Conservation (phyloP, 2,329 filamentous ascomycete species). For the Pyrenophora seminiperda region DNA sequence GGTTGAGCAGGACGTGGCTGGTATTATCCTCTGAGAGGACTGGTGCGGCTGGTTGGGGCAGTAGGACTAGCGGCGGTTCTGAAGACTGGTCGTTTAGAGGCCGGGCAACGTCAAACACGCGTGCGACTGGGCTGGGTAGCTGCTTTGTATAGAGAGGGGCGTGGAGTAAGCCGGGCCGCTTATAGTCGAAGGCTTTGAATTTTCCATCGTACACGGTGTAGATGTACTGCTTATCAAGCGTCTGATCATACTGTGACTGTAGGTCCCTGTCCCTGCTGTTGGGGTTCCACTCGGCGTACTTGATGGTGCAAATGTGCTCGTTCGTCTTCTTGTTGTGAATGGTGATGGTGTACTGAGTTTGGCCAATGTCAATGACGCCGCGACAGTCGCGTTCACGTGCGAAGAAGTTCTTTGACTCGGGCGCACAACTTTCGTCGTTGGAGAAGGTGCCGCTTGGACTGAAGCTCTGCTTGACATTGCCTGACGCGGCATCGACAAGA, state of each 20-base stretch:
- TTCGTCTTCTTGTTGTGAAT: slow-evolving; percentile 78
- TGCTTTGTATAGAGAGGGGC: slow-evolving; percentile 57
- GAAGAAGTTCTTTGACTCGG: slow-evolving; percentile 60
- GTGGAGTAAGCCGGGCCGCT: slow-evolving; percentile 47
- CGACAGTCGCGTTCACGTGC: slow-evolving; percentile 67
- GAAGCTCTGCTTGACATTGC: slow-evolving; percentile 81
- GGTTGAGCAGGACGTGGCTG: slow-evolving; percentile 76
- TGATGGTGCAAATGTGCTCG: slow-evolving; percentile 82
- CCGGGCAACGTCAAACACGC: slow-evolving; percentile 86
- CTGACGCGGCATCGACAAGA: slow-evolving; percentile 85
- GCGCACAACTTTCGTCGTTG: slow-evolving; percentile 75
- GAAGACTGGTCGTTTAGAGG: slow-evolving; percentile 69
- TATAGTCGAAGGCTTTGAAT: slow-evolving; percentile 78
- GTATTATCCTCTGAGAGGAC: slow-evolving; percentile 49
- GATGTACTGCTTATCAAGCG: slow-evolving; percentile 87
- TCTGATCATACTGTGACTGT: slow-evolving; percentile 76
- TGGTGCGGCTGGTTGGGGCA: slow-evolving; percentile 81
- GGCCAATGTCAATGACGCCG: slow-evolving; percentile 77
- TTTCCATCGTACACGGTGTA: slow-evolving; percentile 85
- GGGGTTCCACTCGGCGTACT: slow-evolving; percentile 91
- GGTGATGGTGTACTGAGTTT: slow-evolving; percentile 86
- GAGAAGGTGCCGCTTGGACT: slow-evolving; percentile 73
- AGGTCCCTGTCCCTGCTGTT: slow-evolving; percentile 92
- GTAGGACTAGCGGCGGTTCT: slow-evolving; percentile 77
- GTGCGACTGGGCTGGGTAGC: slow-evolving; percentile 77